phyloP scores from a whole-genome alignment of 495 filamentous ascomycete species.

The Talaromyces ruber region DNA sequence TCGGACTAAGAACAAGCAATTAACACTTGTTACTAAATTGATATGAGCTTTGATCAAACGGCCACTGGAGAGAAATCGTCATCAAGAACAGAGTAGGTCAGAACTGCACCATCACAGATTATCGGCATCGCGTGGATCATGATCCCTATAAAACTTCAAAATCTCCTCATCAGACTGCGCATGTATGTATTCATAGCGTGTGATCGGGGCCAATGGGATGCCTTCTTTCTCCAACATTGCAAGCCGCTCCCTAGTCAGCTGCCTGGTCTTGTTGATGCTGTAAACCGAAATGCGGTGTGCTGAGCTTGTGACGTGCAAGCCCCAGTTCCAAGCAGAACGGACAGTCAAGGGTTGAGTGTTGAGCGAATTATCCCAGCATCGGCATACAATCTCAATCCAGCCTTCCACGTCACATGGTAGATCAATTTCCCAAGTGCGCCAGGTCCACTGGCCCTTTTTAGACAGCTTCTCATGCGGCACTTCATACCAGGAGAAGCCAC shows the following conservation, averaged over 20 bases:
- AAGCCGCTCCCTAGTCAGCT: slow-evolving; percentile 39
- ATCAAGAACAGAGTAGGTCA: not conserved
- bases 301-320: slow-evolving; percentile 57
- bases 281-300: slow-evolving; percentile 57
- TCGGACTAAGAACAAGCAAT: too few relatives aligned
- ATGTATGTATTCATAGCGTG: slow-evolving; percentile 35
- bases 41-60: not conserved
- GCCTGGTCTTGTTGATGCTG: slow-evolving; percentile 47
- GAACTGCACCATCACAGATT: slow-evolving; percentile 11
- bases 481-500: slow-evolving; percentile 31
- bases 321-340: slow-evolving; percentile 46
- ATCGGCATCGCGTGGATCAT: slow-evolving; percentile 42
- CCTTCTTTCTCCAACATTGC: slow-evolving; percentile 39
- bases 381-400: slow-evolving; percentile 33
- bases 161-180: slow-evolving; percentile 39
- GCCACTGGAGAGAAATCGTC: not conserved
- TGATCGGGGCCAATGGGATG: slow-evolving; percentile 41
- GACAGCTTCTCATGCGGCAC: slow-evolving; percentile 24
- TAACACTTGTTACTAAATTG: not conserved
- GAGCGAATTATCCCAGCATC: slow-evolving; percentile 34
- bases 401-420: slow-evolving; percentile 33
- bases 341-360: slow-evolving; percentile 34
- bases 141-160: slow-evolving; percentile 30
- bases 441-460: slow-evolving; percentile 27
- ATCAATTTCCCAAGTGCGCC: slow-evolving; percentile 31